Evolutionary conservation across 2,329 filamentous ascomycete species (phyloP).

Genomic region (Aspergillus sergii): DNA sequence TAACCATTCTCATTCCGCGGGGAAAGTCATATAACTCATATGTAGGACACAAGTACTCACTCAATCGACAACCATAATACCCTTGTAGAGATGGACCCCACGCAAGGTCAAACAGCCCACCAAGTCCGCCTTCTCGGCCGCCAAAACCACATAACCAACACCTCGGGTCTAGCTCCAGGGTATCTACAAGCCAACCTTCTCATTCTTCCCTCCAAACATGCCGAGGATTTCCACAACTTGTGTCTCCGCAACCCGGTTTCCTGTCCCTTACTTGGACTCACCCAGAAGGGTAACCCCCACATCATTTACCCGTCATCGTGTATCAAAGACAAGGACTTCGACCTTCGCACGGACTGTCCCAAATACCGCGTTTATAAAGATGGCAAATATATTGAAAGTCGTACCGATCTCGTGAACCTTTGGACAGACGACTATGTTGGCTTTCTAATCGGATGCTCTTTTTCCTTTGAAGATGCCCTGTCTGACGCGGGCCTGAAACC

Average conservation of each 20-base stretch:
- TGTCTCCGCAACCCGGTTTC: slow-evolving; percentile 65
- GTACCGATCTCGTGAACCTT: slow-evolving; percentile 49
- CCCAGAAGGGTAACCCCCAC: slow-evolving; percentile 41
- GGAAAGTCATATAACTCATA: neutral
- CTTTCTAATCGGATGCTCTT: slow-evolving; percentile 66
- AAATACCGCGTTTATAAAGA: slow-evolving; percentile 62
- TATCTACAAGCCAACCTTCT: slow-evolving; percentile 66
- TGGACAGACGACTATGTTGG: slow-evolving; percentile 64
- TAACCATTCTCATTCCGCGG: neutral
- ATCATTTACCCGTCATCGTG: slow-evolving; percentile 23
- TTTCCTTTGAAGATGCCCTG: slow-evolving; percentile 64
- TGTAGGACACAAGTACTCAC: neutral
- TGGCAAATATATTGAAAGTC: slow-evolving; percentile 43
- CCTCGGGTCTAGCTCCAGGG: slow-evolving; percentile 58
- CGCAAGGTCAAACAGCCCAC: slow-evolving; percentile 27
- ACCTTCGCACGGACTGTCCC: slow-evolving; percentile 62
- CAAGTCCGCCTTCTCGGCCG: slow-evolving; percentile 51
- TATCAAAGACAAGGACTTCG: slow-evolving; percentile 43
- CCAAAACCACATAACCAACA: slow-evolving; percentile 46
- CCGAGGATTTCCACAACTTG: slow-evolving; percentile 60
- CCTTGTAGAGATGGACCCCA: neutral
- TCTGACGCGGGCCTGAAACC: slow-evolving; percentile 53
- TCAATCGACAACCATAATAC: neutral
- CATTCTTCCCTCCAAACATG: slow-evolving; percentile 60
- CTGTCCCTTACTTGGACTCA: slow-evolving; percentile 61